Base-by-base conservation (phyloP, 2,329 filamentous ascomycete genomes). In the Lachnellula subtilissima region DNA sequence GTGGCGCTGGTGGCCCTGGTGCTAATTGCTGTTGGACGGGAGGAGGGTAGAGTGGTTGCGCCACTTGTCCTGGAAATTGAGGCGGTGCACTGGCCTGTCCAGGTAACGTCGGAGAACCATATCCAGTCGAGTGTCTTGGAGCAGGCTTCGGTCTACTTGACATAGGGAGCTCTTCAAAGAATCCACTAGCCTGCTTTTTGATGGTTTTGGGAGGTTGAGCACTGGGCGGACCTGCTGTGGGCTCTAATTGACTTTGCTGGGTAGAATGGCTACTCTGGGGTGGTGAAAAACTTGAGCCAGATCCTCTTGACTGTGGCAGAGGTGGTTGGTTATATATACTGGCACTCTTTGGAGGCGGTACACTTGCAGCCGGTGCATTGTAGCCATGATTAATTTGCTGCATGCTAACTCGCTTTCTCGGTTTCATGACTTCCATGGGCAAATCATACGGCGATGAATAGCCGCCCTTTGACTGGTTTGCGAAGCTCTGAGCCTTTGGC, bases 381-480 rank as follows among this genome's bases (percentile, higher is more conserved):
- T 58, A 60, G 39, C 58, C 55, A 48, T 58, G 57, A 46, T 60
- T 63, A 58, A 68, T 62, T 52, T 67, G 61, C 45, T 83, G 82
- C 65, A 81, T 77, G 66, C 81, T 84, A 5, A 76, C 71, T 52
- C 86, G 78, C 75, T 88, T 86, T 78, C 66, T 87, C 25, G 78
- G 84, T 64, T 87, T 88, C 28, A 88, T 82, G 32, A 99, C 81
- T 53, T 97, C 93, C 73, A 94, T 89, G 4, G 94, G 94, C 19
- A 99, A 78, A 73, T 99, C 95, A 66, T 97, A 99, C 0, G 94
- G 94, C 19, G 93, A 97, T 49, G 87, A 82, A 70, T 99, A 99
- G 7, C 93, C 92, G 54, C 89, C 89, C 73, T 96, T 97, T 3
- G 90, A 77, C 71, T 95, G 95, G 71, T 93, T 88, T 5, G 83